Conservation (phyloP, 2,329 filamentous ascomycete species). For the Colletotrichum trifolii region DNA sequence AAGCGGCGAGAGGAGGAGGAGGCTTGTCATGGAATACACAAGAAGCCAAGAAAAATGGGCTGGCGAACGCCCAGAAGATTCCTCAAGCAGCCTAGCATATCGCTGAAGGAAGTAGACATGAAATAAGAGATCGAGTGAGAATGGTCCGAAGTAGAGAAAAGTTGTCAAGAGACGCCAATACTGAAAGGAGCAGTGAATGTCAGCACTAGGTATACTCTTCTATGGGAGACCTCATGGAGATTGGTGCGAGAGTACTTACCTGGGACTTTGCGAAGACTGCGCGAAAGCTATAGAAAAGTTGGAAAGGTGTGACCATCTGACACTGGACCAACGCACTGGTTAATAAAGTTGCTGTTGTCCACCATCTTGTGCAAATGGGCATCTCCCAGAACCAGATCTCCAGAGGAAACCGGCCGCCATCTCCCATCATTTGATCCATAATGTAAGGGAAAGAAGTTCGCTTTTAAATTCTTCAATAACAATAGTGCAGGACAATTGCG, state of each 20-base stretch:
- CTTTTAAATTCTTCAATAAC: too few species aligned
- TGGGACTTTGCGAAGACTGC: slow-evolving; percentile 92
- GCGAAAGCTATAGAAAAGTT: slow-evolving; percentile 96
- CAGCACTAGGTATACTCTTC: background rate
- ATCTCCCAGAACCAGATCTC: slow-evolving; percentile 99
- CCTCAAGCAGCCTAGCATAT: slow-evolving; percentile 94
- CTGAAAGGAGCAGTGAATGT: slow-evolving; percentile 55
- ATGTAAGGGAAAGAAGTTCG: background rate
- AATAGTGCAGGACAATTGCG: too few species aligned
- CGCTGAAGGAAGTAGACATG: slow-evolving; percentile 98
- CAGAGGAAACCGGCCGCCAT: slow-evolving; percentile 77
- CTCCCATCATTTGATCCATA: slow-evolving; percentile 70
- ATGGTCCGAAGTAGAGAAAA: slow-evolving; percentile 96
- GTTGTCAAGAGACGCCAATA: slow-evolving; percentile 98
- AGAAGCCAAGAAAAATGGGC: slow-evolving; percentile 97
- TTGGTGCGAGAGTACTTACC: slow-evolving; percentile 61
- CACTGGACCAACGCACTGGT: slow-evolving; percentile 93
- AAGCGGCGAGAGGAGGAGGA: slow-evolving; percentile 85
- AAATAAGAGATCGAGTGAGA: slow-evolving; percentile 94
- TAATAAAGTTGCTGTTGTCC: slow-evolving; percentile 91
- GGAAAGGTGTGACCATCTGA: slow-evolving; percentile 90
- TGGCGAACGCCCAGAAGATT: slow-evolving; percentile 89
- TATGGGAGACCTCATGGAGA: background rate
- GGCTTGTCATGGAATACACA: slow-evolving; percentile 82
- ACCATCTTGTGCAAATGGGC: slow-evolving; percentile 95